Evolutionary conservation across 2,329 filamentous ascomycete species (phyloP).

Genomic region (Chaetomiaceae sp.): DNA sequence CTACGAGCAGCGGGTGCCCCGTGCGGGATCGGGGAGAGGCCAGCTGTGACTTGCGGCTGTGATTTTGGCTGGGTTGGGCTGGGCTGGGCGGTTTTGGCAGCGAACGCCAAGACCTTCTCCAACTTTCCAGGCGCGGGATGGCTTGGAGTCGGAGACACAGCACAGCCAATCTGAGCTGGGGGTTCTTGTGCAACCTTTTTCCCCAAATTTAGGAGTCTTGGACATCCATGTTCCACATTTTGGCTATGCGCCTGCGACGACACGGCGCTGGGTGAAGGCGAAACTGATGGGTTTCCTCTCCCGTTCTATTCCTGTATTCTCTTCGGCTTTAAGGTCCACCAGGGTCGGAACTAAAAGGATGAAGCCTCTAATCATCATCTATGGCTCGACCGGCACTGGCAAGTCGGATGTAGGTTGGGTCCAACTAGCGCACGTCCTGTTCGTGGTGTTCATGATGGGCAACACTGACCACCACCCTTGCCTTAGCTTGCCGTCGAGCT

Average conservation of each 20-base stretch:
- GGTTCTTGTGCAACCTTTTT: background rate
- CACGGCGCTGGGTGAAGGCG: background rate
- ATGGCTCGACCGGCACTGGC: slow-evolving; percentile 29
- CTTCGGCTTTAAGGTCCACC: background rate
- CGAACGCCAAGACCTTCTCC: slow-evolving; percentile 12
- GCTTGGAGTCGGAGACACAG: no score
- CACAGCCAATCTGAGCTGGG: no score
- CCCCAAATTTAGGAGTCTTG: background rate
- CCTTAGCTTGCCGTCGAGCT: slow-evolving; percentile 83
- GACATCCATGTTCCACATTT: no score
- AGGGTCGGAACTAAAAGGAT: slow-evolving; percentile 14
- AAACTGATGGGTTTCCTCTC: slow-evolving; percentile 15
- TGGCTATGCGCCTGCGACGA: slow-evolving; percentile 8
- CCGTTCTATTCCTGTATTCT: background rate
- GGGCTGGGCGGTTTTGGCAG: background rate
- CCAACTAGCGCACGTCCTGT: no score
- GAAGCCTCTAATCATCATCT: slow-evolving; percentile 27
- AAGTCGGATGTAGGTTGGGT: slow-evolving; percentile 36
- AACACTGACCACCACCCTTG: slow-evolving; percentile 12
- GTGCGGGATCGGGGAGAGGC: no score
- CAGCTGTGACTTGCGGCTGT: background rate
- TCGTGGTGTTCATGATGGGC: background rate
- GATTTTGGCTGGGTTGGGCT: no score
- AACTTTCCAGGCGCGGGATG: background rate
- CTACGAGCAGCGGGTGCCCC: background rate